These are phyloP conservation scores for Rhodamnia rubescens DNA, from an alignment of 345 rosid genomes.

Conservation along the genomic window DNA sequence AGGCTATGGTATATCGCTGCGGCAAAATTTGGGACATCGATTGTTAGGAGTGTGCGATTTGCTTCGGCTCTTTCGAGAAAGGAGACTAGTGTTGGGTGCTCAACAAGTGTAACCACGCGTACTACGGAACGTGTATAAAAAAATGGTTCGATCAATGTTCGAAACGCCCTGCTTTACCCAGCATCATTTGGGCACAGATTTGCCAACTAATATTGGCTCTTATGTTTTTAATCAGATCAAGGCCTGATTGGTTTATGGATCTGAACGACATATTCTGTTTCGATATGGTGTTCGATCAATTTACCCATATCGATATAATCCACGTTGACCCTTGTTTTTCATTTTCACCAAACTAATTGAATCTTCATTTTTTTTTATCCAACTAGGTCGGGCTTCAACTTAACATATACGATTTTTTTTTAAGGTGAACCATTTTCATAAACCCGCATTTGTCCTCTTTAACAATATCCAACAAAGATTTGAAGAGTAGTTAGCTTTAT, in stretches of 20 bases:
- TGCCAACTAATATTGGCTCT: background rate
- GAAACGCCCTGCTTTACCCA: background rate
- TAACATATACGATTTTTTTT: background rate
- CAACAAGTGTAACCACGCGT: background rate
- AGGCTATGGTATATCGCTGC: accelerated
- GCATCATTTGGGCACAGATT: background rate
- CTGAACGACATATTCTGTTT: background rate
- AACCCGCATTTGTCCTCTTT: background rate
- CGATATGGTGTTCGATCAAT: background rate
- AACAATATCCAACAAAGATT: background rate
- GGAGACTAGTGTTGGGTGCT: background rate
- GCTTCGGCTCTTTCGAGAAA: background rate
- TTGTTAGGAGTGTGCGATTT: accelerated
- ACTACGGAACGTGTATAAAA: accelerated
- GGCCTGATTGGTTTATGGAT: background rate
- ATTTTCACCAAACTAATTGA: background rate
- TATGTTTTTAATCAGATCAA: background rate
- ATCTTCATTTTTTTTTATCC: background rate
- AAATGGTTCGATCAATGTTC: background rate
- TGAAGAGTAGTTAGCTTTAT: background rate
- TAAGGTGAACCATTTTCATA: background rate
- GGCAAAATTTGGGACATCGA: background rate
- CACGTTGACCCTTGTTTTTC: background rate
- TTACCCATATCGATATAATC: background rate
- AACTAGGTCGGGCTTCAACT: background rate